Base-by-base conservation (phyloP, 768 basidiomycete species). In the Mycena rebaudengoi region DNA sequence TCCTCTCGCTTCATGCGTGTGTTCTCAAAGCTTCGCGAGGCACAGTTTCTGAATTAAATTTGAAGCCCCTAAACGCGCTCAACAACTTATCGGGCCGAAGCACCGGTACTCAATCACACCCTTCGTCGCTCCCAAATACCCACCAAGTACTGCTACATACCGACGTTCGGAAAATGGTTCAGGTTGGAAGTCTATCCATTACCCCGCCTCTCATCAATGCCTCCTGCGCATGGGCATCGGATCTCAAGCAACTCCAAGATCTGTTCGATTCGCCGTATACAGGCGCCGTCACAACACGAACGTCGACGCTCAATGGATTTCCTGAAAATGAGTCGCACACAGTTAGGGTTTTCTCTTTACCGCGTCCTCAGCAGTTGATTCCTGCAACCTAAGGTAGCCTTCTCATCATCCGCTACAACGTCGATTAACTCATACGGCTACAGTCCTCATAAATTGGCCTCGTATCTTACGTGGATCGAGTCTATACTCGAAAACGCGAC, bases 341-440 rank as follows among this genome's bases (percentile, higher is more conserved):
- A 55, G 93, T 93, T 39, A 64, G 29, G 40, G 44, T 58, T 35
- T 43, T 53, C 55, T 51, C 55, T 45, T 33, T 37, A n/a, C 32
- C 57, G 46, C 37, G 46, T 52, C 55, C 49, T 18, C 14, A 52
- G 29, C 26, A 30, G 41, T 56, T 21, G 30, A 51, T 21, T 33
- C 25, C 66, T 54, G 16, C 39, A 30, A 26, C 6, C 57, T 32
- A 67, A 92, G 91, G 89, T 91, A 46, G 85, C 83, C 16, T 91
- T 93, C 66, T 64, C 86, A 45, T 76, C 75, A 37, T 76, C 78
- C 14, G 70, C 79, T 10, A 66, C 82, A 35, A 83, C 91, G n/a
- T 88, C 94, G 16, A 71, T 94, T 62, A 96, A 96, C 73, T 91
- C 90, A 0, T 96, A 92, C 75, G 94, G 94, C 23, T 96, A 95